These are phyloP conservation scores for Peniophora sp. DNA, from an alignment of 1,284 basidiomycete species.

Conservation along the genomic window DNA sequence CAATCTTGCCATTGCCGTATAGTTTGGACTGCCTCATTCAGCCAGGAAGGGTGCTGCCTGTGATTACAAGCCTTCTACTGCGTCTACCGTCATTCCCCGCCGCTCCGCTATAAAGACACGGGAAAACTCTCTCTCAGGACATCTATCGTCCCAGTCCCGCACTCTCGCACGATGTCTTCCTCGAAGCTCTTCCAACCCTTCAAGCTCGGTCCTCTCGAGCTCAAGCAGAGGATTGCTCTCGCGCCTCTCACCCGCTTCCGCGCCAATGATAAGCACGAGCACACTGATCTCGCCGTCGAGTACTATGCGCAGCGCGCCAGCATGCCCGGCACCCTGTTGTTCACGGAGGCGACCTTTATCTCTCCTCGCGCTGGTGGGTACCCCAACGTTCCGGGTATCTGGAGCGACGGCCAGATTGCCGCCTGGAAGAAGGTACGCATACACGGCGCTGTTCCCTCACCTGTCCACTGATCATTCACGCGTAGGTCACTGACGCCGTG, in stretches of 20 bases:
- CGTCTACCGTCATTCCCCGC: too few relatives aligned
- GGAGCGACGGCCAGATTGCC: slow-evolving; percentile 9
- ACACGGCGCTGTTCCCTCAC: neutral
- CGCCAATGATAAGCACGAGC: slow-evolving; percentile 15
- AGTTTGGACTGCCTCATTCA: too few relatives aligned
- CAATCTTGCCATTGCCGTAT: too few relatives aligned
- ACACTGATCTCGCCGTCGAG: slow-evolving; percentile 11
- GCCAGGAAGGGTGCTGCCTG: too few relatives aligned
- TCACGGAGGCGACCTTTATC: slow-evolving; percentile 25
- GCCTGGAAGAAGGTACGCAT: slow-evolving; percentile 21
- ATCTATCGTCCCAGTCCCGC: neutral
- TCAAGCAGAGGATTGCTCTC: slow-evolving; percentile 22
- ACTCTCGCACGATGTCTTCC: neutral
- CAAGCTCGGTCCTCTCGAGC: slow-evolving; percentile 17
- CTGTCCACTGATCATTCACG: neutral
- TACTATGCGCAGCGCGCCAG: slow-evolving; percentile 12
- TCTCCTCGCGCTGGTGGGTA: slow-evolving; percentile 11
- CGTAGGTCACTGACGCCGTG: slow-evolving; percentile 26
- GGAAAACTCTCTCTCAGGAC: too few relatives aligned
- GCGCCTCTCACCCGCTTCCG: slow-evolving; percentile 27
- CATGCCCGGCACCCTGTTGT: slow-evolving; percentile 19
- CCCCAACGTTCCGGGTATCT: slow-evolving; percentile 18
- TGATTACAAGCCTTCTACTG: too few relatives aligned
- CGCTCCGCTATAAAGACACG: too few relatives aligned
- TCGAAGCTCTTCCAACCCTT: slow-evolving; percentile 20